Evolutionary conservation across 208 protist species (phyloP).

Genomic region (Trichomonas tenax): DNA sequence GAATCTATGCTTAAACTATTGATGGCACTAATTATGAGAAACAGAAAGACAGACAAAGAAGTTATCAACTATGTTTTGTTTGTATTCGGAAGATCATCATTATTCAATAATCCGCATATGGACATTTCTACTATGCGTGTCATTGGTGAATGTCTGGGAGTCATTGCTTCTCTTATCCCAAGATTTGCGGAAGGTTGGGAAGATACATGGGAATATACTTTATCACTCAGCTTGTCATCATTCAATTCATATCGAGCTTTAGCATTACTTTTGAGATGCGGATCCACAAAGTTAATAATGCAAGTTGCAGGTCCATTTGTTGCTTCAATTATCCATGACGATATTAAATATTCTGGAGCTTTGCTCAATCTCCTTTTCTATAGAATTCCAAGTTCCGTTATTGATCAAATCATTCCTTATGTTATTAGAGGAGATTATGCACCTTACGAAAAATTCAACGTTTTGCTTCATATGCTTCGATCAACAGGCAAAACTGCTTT

Average conservation of each 20-base stretch:
- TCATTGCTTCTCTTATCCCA: neutral
- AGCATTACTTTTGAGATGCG: neutral
- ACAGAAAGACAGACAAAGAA: neutral
- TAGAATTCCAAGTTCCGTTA: neutral
- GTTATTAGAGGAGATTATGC: neutral
- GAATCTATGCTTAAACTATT: neutral
- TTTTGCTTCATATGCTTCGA: neutral
- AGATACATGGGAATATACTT: neutral
- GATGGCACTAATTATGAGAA: neutral
- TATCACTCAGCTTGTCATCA: neutral
- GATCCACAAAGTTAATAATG: neutral
- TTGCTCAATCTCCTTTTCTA: neutral
- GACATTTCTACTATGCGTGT: neutral
- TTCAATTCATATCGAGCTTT: neutral
- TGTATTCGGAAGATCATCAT: neutral
- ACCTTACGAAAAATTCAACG: neutral
- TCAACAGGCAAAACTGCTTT: neutral
- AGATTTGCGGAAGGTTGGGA: neutral
- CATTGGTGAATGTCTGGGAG: neutral
- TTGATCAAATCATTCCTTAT: neutral
- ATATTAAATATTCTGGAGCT: neutral
- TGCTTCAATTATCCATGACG: neutral
- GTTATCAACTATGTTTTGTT: neutral
- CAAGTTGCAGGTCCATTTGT: neutral
- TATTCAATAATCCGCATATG: neutral